Evolutionary conservation across 2,329 filamentous ascomycete species (phyloP), one percentile per base, ranked within the genome.

Genomic region (Hypoxylon sp.): DNA sequence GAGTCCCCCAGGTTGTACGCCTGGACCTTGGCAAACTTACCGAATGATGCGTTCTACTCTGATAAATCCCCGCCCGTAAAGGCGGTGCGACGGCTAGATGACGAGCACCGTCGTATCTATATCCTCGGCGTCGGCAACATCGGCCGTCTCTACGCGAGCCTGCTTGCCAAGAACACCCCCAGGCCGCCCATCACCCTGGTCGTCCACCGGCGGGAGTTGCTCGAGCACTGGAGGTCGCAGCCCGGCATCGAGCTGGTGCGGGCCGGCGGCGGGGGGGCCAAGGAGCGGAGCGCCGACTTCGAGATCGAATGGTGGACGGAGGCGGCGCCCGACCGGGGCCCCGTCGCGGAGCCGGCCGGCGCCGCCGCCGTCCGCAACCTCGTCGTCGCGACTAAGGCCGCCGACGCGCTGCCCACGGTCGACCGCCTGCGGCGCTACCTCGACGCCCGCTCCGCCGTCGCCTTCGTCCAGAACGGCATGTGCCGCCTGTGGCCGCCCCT

Each of bases 391-490:
- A 90, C 88, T 24, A 97, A 97, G 74, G 85, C 92, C 0, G 77
- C 84, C 2, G 77, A 84, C 31, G 90, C 90, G 0, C 73, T 90
- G n/a, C 76, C 81, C 1, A 88, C 90, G 35, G 74, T 81, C 4
- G 79, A 81, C 48, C 71, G 78, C 15, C 74, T 97, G 11, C 78
- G 83, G 5, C 75, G 83, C 1, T 84, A 96, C 48, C 81, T 87
- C 2, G 81, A 86, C 61, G 73, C 77, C 2, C 74, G 80, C 3
- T 91, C 88, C n/a, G 89, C 90, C 0, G 84, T 97, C n/a, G 81
- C 89, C 10, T 90, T 97, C 67, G 77, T 91, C 20, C 93, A 97
- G 67, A 97, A 97, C 67, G 94, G 94, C 42, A 89, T 97, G 85
- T 92, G 90, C 26, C 81, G 78, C 63, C 72, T 84, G 13, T 85